phyloP scores from a whole-genome alignment of 805 yeast species.

The Cyberlindnera bimundalis region DNA sequence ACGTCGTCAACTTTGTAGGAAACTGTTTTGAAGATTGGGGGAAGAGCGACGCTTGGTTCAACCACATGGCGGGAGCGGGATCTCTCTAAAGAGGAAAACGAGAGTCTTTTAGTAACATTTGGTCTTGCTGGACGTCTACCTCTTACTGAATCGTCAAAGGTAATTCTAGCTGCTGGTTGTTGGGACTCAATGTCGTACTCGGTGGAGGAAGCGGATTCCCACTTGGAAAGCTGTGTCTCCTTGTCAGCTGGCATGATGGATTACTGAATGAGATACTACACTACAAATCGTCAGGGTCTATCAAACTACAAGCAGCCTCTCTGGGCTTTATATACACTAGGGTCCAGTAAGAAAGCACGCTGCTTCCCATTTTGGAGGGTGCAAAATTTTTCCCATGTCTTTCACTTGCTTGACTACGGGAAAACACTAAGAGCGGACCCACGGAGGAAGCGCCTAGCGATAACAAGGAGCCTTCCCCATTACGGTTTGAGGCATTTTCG shows the following conservation, averaged over 20 bases:
- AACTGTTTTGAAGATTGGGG: slow-evolving; percentile 36
- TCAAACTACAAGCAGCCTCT: too few relatives aligned
- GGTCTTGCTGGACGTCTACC: neutral
- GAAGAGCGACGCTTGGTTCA: slow-evolving; percentile 32
- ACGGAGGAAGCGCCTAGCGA: too few relatives aligned
- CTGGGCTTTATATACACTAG: too few relatives aligned
- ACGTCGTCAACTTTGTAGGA: slow-evolving; percentile 35
- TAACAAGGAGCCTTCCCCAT: too few relatives aligned
- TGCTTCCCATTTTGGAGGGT: too few relatives aligned
- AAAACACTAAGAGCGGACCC: too few relatives aligned
- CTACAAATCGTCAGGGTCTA: too few relatives aligned
- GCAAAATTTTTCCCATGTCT: too few relatives aligned
- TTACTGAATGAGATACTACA: too few relatives aligned
- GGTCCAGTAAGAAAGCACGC: too few relatives aligned
- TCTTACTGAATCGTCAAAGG: slow-evolving; percentile 5
- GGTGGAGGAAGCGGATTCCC: slow-evolving; percentile 9
- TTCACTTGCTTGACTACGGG: too few relatives aligned
- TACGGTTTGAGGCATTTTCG: slow-evolving; percentile 6
- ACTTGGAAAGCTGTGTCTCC: slow-evolving; percentile 4
- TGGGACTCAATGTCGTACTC: slow-evolving; percentile 8
- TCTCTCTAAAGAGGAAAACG: slow-evolving; percentile 9
- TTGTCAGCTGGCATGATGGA: neutral
- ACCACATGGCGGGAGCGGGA: slow-evolving; percentile 14
- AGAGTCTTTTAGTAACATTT: slow-evolving; percentile 1
- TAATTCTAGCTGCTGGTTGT: slow-evolving; percentile 2